Conservation (phyloP, 225 moss, liverwort and hornwort genomes). For the Physcomitrellopsis africana region DNA sequence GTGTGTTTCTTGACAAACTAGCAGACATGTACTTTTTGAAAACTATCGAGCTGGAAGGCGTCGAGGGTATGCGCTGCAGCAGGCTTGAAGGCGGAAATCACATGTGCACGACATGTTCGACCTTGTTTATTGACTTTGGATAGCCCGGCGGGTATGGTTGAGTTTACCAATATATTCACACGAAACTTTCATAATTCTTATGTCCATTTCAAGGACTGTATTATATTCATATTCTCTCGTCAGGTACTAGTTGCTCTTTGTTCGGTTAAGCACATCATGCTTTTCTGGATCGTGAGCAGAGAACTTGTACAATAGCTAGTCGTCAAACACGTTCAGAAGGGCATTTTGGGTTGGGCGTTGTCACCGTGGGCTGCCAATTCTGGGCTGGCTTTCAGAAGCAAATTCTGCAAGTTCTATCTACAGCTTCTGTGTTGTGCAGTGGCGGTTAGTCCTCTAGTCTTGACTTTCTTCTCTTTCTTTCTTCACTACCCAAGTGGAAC, state of each 20-base stretch:
- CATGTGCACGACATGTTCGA: constrained; percentile 26
- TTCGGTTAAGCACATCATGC: constrained; percentile 21
- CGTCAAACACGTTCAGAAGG: constrained; percentile 26
- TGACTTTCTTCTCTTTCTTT: background rate
- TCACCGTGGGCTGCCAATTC: constrained; percentile 9
- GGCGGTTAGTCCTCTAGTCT: constrained; percentile 14
- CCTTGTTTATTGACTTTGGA: constrained; percentile 42
- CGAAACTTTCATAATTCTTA: constrained; percentile 27
- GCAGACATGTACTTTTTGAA: constrained; percentile 56
- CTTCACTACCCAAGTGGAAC: constrained; percentile 8
- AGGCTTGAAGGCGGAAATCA: constrained; percentile 29
- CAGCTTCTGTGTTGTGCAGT: constrained; percentile 11
- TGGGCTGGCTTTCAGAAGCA: constrained; percentile 19
- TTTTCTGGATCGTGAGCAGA: constrained; percentile 25
- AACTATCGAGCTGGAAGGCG: constrained; percentile 42
- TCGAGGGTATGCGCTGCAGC: constrained; percentile 33
- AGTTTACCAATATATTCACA: constrained; percentile 15
- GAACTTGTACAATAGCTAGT: constrained; percentile 48
- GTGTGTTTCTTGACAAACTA: constrained; percentile 41
- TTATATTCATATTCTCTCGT: constrained; percentile 41
- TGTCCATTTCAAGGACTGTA: constrained; percentile 56
- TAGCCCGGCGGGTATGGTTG: constrained; percentile 11
- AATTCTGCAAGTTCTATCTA: constrained; percentile 20
- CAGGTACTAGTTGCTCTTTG: constrained; percentile 21
- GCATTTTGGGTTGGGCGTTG: constrained; percentile 29